phyloP scores from a whole-genome alignment of 805 yeast species.

The Kluyveromyces wickerhamii region DNA sequence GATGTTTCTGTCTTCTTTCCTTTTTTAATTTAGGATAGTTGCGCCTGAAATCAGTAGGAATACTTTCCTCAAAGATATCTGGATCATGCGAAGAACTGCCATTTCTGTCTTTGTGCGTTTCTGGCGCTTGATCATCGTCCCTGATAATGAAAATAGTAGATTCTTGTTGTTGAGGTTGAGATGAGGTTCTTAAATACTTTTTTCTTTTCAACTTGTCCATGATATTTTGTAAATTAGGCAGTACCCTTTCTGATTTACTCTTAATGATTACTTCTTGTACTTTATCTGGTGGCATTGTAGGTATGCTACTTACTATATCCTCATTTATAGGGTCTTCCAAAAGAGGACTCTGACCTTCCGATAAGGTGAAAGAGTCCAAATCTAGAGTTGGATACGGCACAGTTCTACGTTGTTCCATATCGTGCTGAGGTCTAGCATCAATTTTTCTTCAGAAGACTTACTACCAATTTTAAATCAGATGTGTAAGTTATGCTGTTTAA shows the following conservation, averaged over 20 bases:
- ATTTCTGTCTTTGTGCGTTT: no score
- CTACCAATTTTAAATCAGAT: no score
- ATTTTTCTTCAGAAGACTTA: no score
- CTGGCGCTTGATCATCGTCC: no score
- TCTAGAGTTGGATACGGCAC: constrained; percentile 10
- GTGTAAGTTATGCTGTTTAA: no score
- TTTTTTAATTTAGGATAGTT: no score
- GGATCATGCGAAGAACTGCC: neutral
- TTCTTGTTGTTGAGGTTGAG: neutral
- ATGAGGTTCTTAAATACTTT: neutral
- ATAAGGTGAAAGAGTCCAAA: constrained; percentile 6
- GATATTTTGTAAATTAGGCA: neutral
- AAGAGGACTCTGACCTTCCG: neutral
- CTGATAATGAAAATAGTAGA: neutral
- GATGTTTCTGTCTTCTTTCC: no score
- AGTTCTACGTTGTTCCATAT: neutral
- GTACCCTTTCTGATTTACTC: neutral
- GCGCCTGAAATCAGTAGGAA: no score
- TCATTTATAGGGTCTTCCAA: neutral
- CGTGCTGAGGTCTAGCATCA: no score
- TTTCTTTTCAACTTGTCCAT: neutral
- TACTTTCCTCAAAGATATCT: neutral
- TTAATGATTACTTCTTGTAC: no score
- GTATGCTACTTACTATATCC: neutral
- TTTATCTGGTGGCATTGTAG: no score